A percentile compares a stretch with the other conserved stretches of the same genome.
Conservation (phyloP, 73 alveolate species). For the Paraurostyla sp. region DNA sequence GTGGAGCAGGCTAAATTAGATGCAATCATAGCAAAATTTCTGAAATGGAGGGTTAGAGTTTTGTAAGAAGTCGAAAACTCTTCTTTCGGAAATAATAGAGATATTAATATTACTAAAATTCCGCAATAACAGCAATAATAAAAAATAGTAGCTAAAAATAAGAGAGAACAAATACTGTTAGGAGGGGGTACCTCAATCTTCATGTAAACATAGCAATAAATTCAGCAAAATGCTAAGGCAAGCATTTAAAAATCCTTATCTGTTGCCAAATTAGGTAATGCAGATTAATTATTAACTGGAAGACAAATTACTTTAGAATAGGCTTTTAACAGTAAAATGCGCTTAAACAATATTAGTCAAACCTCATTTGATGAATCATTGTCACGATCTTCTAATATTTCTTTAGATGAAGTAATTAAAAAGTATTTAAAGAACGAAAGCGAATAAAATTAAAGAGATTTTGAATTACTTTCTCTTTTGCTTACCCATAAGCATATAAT, state of each 20-base stretch:
- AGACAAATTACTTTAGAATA: no score
- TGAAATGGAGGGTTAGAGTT: neutral
- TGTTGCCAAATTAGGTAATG: no score
- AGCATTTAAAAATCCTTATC: no score
- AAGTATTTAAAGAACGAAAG: neutral
- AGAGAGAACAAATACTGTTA: slow-evolving; percentile 2
- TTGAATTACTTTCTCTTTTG: neutral
- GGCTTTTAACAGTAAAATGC: no score
- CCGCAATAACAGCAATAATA: neutral
- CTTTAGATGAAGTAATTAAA: neutral
- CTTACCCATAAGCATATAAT: neutral
- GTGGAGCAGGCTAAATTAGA: neutral
- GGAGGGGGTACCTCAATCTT: no score
- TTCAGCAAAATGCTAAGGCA: neutral
- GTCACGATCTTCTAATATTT: neutral
- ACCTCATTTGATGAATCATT: neutral
- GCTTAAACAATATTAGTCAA: neutral
- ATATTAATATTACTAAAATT: neutral
- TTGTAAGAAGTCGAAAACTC: neutral
- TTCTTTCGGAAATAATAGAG: neutral
- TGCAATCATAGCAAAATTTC: neutral
- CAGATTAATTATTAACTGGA: no score
- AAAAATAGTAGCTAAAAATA: neutral
- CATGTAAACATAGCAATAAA: no score
- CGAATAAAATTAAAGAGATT: neutral